Evolutionary conservation across 352 stramenopile genomes (phyloP).

Genomic region (Blastocystis sp.): DNA sequence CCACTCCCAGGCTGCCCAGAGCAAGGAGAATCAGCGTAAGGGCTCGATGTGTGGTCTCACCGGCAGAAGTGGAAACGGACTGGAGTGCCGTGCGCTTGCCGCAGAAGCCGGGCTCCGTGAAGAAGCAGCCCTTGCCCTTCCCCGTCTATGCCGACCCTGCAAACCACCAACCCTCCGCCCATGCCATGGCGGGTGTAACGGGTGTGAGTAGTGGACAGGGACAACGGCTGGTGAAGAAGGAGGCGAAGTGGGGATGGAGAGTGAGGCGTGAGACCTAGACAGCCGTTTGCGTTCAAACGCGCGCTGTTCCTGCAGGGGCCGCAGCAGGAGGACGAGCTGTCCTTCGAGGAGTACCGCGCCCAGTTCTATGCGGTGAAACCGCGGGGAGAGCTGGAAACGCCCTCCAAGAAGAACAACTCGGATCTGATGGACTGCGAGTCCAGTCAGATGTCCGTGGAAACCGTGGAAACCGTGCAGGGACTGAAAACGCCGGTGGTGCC

Average conservation of each 20-base stretch:
- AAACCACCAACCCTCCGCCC: not conserved
- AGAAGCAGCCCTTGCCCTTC: slow-evolving; percentile 37
- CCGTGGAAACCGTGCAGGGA: not conserved
- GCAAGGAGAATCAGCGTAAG: slow-evolving; percentile 34
- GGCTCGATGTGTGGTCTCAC: not conserved
- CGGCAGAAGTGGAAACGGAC: not conserved
- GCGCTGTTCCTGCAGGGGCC: slow-evolving; percentile 17
- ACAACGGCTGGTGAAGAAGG: slow-evolving; percentile 4
- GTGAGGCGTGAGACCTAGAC: not conserved
- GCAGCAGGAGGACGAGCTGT: not conserved
- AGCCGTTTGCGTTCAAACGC: slow-evolving; percentile 22
- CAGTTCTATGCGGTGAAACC: slow-evolving; percentile 11
- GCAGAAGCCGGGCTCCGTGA: slow-evolving; percentile 22
- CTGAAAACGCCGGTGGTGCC: not conserved
- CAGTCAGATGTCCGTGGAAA: not conserved
- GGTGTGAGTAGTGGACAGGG: not conserved
- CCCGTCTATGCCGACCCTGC: slow-evolving; percentile 26
- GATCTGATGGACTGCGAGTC: not conserved
- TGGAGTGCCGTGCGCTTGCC: slow-evolving; percentile 51
- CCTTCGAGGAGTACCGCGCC: slow-evolving; percentile 47
- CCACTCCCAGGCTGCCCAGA: not conserved
- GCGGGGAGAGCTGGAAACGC: slow-evolving; percentile 2
- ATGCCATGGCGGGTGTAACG: not conserved
- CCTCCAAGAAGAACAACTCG: not conserved
- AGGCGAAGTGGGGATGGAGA: slow-evolving; percentile 7